Evolutionary conservation across 495 filamentous ascomycete species (phyloP).

Genomic region (Saxophila tyrrhenica): DNA sequence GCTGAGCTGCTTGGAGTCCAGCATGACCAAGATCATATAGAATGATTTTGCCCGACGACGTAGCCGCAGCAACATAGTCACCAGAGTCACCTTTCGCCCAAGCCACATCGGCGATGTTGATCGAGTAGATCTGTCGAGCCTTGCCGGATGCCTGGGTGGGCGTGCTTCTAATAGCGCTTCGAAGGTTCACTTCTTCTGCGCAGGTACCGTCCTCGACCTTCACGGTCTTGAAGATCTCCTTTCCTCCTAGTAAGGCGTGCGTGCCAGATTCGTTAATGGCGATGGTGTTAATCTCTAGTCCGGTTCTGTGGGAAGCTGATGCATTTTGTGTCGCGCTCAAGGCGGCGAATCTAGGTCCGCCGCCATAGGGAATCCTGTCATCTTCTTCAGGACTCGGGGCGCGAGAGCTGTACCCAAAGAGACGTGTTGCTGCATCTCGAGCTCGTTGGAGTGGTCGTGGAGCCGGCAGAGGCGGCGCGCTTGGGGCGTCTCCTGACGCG

Average conservation of each 20-base stretch:
- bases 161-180: conserved; percentile 60
- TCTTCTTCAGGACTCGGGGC: conserved; percentile 2
- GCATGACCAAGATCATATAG: conserved; percentile 71
- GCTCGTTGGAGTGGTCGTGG: neutral
- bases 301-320: conserved; percentile 49
- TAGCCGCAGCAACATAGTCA: conserved; percentile 69
- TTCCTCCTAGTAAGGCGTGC: conserved; percentile 68
- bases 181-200: conserved; percentile 69
- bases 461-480: neutral
- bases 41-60: conserved; percentile 74
- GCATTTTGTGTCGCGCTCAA: conserved; percentile 52
- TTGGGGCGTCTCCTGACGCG: neutral
- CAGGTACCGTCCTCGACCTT: conserved; percentile 57
- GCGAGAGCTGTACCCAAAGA: conserved; percentile 13
- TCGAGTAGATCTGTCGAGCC: conserved; percentile 53
- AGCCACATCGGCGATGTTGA: conserved; percentile 73
- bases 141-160: conserved; percentile 47
- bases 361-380: neutral
- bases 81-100: conserved; percentile 61
- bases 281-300: conserved; percentile 60
- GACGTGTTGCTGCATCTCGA: conserved; percentile 13
- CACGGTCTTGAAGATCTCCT: conserved; percentile 76
- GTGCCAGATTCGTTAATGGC: conserved; percentile 68
- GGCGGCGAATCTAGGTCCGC: neutral
- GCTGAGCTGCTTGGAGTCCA: conserved; percentile 60